Evolutionary conservation across 2,329 filamentous ascomycete genomes (phyloP), one percentile per base, ranked within the genome.

Genomic region (Colletotrichum endophyticum): DNA sequence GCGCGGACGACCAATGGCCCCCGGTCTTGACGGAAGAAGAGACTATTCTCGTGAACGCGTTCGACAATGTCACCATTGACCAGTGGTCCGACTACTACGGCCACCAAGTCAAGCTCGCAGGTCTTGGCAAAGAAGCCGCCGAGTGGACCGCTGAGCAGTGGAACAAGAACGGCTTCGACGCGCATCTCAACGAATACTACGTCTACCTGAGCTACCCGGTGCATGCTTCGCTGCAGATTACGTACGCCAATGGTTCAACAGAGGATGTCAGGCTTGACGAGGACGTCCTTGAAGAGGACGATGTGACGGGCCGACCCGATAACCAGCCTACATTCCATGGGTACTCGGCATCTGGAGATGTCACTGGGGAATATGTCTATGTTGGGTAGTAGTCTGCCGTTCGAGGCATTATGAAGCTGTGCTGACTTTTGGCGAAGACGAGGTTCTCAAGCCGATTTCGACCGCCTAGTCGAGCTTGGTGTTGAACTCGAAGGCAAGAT

Each of bases 261-360:
- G 93, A 89, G 66, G 91, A 94, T 80, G 94, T 95, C 3, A 91
- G 88, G 6, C 83, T 96, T 67, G 92, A 94, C 79, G 95, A 97
- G 83, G 93, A 95, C 79, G 89, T 94, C 2, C 84, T 97, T 3
- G 88, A 92, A 7, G 92, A 95, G 76, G 95, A 97, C 82, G 89
- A 91, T n/a, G 95, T 94, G 0, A 94, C 92, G 34, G 89, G 92
- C n/a, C 87, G 94, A 39, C 86, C 89, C 8, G 90, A 95, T 77
- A 88, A 94, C 32, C 89, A 96, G 27, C 95, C 95, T 8, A 95
- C 93, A 0, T 98, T 96, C 84, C 94, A 97, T 79, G 95, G 95
- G 13, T 98, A 97, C 82, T 95, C 94, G 1, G 95, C 95, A 0
- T 93, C 88, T 39, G 95, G 95, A 0, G 95, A 95, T 81, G 94